Base-by-base conservation (phyloP, 805 yeast species). In the Saccharomycopsis schoenii region DNA sequence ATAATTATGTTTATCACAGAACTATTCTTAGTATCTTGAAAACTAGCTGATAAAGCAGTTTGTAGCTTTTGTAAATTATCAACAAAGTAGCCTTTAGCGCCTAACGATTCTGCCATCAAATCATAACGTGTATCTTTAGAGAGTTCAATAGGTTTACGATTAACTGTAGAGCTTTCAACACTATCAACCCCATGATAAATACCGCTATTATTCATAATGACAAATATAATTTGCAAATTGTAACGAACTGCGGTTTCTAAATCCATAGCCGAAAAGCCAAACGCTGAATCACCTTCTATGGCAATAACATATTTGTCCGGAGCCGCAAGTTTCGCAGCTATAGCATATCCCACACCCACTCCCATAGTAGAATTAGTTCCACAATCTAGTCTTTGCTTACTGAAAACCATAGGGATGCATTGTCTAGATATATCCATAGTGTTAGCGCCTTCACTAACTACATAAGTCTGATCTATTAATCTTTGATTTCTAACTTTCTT, bases 331-430 rank as follows among this genome's bases (percentile, higher is more conserved):
- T 81, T 83, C 2, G 88, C 80, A 0, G 88, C 83, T 63, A 86
- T 80, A 1, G 87, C 85, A 67, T 86, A 86, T 0, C 89, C 89
- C 17, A 85, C 61, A 0, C 90, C 92, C 39, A 85, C 75, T 2
- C 92, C 92, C 91, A 86, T 86, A 0, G 90, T 86, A 0, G 89
- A 89, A 71, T 83, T 84, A 0, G 90, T 85, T 4, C 90, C 91
- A 1, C 89, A 88, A 67, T 86, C 92, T 24, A 86, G 70, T 43
- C 89, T 71, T 21, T 75, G 79, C 62, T 79, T 77, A 0, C 90
- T 86, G 1, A 66, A 65, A 8, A 72, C 70, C 57, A 84, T 74
- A 4, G 83, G 81, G 68, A 86, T 85, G 0, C 86, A 80, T 11
- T 83, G 74, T 56, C 91, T 74, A 1, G 89, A 84, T 24, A 81